Conservation (phyloP, 2,329 filamentous ascomycete species). For the Coleophoma eucalyptorum region DNA sequence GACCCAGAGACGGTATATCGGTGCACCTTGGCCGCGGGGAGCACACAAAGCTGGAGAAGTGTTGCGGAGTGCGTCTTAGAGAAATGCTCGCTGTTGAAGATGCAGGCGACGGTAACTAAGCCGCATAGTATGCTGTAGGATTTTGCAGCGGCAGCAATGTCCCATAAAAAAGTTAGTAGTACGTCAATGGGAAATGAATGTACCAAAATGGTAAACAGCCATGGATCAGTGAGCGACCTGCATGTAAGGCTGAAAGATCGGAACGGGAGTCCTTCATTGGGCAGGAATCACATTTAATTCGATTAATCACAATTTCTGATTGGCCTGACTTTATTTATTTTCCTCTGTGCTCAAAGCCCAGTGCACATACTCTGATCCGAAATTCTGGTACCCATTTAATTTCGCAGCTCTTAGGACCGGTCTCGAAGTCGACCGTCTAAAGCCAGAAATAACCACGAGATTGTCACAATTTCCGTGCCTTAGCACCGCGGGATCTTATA, state of each 20-base stretch:
- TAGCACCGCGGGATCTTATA: background rate
- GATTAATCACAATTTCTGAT: background rate
- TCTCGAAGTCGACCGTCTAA: too few species aligned
- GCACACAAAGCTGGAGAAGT: slow-evolving; percentile 7
- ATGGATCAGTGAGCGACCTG: slow-evolving; percentile 23
- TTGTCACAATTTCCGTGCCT: background rate
- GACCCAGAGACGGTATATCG: slow-evolving; percentile 21
- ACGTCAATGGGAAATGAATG: slow-evolving; percentile 20
- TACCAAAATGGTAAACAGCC: slow-evolving; percentile 21
- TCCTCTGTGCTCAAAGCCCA: background rate
- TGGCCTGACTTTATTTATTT: background rate
- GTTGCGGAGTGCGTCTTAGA: too few species aligned
- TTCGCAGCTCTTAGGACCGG: too few species aligned
- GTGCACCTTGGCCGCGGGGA: slow-evolving; percentile 14
- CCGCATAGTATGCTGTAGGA: too few species aligned
- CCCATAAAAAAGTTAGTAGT: slow-evolving; percentile 3
- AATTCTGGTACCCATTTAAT: too few species aligned
- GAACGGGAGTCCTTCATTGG: background rate
- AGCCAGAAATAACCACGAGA: background rate
- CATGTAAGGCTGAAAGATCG: slow-evolving; percentile 20
- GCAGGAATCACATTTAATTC: background rate
- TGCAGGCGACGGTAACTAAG: too few species aligned
- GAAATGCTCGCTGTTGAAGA: too few species aligned
- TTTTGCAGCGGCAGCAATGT: slow-evolving; percentile 4
- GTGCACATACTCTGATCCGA: background rate